Evolutionary conservation across 2,329 filamentous ascomycete genomes (phyloP), one percentile per base, ranked within the genome.

Genomic region (Karstenula rhodostoma): DNA sequence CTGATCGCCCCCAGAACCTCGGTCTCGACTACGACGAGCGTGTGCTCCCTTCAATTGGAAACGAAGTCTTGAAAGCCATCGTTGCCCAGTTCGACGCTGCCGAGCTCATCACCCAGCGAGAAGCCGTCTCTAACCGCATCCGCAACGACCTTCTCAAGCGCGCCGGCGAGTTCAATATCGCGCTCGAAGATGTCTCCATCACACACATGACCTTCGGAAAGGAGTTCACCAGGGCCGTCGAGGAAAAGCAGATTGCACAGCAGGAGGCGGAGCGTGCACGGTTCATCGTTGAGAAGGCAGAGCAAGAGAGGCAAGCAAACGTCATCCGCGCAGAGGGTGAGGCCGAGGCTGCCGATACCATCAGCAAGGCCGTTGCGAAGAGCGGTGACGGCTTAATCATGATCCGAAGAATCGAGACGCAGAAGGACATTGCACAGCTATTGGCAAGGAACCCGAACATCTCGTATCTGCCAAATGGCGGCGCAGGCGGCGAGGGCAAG

Each of bases 121-220:
- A 99, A 84, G 93, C 94, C 67, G 95, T 99, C 73, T 94, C 90
- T 67, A 90, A 97, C 81, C 91, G 94, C 73, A 99, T 99, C 85
- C 93, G 92, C 63, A 86, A 87, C 71, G 95, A 99, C 79, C 89
- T 99, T 52, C 90, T 95, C 77, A 93, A 91, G 83, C 94, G 95
- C 74, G 95, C 95, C 50, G 84, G 90, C 74, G 95, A 99, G 81
- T 99, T 99, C 89, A 97, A 99, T 86, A 99, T 99, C 77, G 93
- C 93, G 29, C 92, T 99, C 56, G 95, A 99, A 82, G 95, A 99
- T 77, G 95, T 99, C 62, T 96, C 93, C 77, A 99, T 99, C 81
- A 99, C 95, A 63, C 95, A 99, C 86, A 99, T 99, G 95, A 99
- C 95, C 56, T 99, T 99, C 78, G 95, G 95, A 71, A 94, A 94